A percentile compares a stretch with the other conserved stretches of the same genome.
These are phyloP conservation scores for Ophiosphaerella herpotricha DNA, from an alignment of 2,329 filamentous ascomycete genomes.

Conservation along the genomic window DNA sequence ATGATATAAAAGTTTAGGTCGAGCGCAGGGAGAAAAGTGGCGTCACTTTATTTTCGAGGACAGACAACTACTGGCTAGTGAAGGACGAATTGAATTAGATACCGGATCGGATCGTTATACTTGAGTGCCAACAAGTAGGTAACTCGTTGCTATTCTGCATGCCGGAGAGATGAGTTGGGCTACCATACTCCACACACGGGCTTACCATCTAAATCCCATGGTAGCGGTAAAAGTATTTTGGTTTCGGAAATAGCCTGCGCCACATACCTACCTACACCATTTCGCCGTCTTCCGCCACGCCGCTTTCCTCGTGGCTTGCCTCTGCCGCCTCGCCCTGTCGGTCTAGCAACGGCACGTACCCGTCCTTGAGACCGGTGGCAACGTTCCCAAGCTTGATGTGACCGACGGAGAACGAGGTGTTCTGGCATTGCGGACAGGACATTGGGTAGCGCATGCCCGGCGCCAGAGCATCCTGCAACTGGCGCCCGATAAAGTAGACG, in stretches of 20 bases:
- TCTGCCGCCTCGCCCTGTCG: conserved; percentile 2
- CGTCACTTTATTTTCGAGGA: too few species aligned
- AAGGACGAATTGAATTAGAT: too few species aligned
- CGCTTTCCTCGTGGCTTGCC: conserved; percentile 11
- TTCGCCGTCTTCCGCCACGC: conserved; percentile 7
- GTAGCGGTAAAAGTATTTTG: too few species aligned
- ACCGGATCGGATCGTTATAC: too few species aligned
- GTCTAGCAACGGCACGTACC: conserved; percentile 29
- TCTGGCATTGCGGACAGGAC: conserved; percentile 34
- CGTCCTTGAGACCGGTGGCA: conserved; percentile 6
- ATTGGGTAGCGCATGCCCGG: conserved; percentile 17
- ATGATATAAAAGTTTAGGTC: too few species aligned
- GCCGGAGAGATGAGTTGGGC: too few species aligned
- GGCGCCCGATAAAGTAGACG: conserved; percentile 24
- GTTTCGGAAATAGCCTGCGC: background rate
- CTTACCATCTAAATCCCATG: too few species aligned
- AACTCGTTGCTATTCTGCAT: too few species aligned
- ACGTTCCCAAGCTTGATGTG: conserved; percentile 9
- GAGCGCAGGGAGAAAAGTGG: too few species aligned
- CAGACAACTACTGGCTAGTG: too few species aligned
- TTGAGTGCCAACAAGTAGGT: too few species aligned
- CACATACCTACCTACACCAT: background rate
- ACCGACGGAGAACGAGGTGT: conserved; percentile 17
- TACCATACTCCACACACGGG: too few species aligned
- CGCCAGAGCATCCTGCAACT: conserved; percentile 20